Evolutionary conservation across 305 asterid genomes (phyloP).

Genomic region (Andrographis paniculata): DNA sequence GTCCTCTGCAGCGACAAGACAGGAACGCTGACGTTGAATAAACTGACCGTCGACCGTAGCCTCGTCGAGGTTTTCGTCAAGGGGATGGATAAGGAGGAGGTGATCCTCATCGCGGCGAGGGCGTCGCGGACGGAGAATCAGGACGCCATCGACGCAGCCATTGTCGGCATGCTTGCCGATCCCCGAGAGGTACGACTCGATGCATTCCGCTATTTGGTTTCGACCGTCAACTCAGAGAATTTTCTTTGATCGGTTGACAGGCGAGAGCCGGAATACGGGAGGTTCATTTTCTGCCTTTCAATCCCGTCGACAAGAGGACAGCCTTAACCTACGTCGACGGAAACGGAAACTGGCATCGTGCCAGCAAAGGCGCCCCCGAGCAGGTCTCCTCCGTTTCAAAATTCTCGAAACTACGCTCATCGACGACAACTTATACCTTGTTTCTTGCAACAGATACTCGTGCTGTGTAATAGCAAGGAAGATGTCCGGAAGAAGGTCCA

Average conservation of each 20-base stretch:
- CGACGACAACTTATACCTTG: too few species aligned
- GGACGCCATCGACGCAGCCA: constrained; percentile 62
- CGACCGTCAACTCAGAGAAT: too few species aligned
- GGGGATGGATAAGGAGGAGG: constrained; percentile 38
- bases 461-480: constrained; percentile 43
- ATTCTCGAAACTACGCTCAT: too few species aligned
- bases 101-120: constrained; percentile 44
- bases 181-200: constrained; percentile 45
- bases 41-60: constrained; percentile 22
- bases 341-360: constrained; percentile 63
- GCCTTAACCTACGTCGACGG: constrained; percentile 73
- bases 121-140: constrained; percentile 58
- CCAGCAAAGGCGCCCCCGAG: constrained; percentile 89
- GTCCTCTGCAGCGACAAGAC: constrained; percentile 31
- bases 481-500: constrained; percentile 59
- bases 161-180: constrained; percentile 55
- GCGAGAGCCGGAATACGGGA: constrained; percentile 79
- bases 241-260: constrained; percentile 18
- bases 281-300: constrained; percentile 80
- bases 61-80: constrained; percentile 32
- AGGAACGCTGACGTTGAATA: constrained; percentile 27
- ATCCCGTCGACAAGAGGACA: constrained; percentile 77
- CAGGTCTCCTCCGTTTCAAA: constrained; percentile 57
- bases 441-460: constrained; percentile 24
- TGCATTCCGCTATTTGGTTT: too few species aligned